These are phyloP conservation scores for Collybiopsis luxurians DNA, from an alignment of 768 basidiomycete species.

Conservation along the genomic window DNA sequence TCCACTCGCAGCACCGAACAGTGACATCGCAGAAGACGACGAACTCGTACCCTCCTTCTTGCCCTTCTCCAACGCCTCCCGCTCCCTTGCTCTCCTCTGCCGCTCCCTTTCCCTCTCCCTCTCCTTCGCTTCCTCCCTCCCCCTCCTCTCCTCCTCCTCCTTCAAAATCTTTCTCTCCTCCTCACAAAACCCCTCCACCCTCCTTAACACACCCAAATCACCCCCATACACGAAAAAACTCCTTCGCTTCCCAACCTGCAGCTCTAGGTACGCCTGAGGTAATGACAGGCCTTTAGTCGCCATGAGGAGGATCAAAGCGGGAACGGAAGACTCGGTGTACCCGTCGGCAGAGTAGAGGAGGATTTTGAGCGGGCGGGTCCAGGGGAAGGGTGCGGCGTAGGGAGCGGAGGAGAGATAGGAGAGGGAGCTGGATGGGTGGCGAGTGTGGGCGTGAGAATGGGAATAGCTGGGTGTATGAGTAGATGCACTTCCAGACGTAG, in stretches of 20 bases:
- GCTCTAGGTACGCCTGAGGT: conserved; percentile 89
- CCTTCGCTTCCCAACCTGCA: conserved; percentile 77
- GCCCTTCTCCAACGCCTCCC: conserved; percentile 20
- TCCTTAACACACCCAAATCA: conserved; percentile 71
- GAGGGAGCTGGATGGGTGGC: conserved; percentile 29
- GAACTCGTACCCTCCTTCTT: conserved; percentile 17
- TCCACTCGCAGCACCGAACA: neutral
- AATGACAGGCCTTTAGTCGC: conserved; percentile 59
- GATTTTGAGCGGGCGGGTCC: conserved; percentile 60
- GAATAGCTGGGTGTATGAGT: conserved; percentile 15
- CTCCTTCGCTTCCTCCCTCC: conserved; percentile 36
- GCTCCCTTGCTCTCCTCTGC: conserved; percentile 26
- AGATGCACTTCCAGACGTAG: neutral
- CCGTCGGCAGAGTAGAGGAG: conserved; percentile 84
- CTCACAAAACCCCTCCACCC: conserved; percentile 55
- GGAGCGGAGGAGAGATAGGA: conserved; percentile 23
- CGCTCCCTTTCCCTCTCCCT: conserved; percentile 22
- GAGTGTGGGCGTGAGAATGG: conserved; percentile 25
- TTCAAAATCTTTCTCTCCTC: conserved; percentile 44
- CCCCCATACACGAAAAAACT: conserved; percentile 91
- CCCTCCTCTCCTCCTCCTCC: conserved; percentile 38
- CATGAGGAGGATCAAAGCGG: conserved; percentile 88
- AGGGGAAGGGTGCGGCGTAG: conserved; percentile 27
- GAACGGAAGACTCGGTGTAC: conserved; percentile 89
- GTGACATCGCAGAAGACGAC: neutral